A percentile compares a stretch with the other conserved stretches of the same genome.
Evolutionary conservation across 352 stramenopile species (phyloP).

Genomic region (Saprolegnia parasitica): DNA sequence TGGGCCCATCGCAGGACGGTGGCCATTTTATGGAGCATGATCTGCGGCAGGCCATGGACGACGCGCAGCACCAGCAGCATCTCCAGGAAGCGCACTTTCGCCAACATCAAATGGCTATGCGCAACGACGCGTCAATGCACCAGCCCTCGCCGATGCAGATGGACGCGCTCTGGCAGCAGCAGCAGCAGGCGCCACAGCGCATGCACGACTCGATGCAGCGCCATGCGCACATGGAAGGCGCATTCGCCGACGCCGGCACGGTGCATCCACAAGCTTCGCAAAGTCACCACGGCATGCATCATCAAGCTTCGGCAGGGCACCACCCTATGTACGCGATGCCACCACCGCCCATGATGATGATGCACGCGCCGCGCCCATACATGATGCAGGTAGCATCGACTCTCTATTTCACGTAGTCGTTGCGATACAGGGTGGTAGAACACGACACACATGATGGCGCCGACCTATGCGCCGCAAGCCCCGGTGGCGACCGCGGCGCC

Average conservation of each 20-base stretch:
- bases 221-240: conserved; percentile 57
- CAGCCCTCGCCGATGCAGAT: conserved; percentile 25
- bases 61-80: conserved; percentile 50
- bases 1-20: conserved; percentile 33
- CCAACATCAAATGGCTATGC: conserved; percentile 8
- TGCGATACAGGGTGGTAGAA: neutral
- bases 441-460: conserved; percentile 23
- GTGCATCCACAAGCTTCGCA: conserved; percentile 12
- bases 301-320: conserved; percentile 2
- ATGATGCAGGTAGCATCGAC: conserved; percentile 2
- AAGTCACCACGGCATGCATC: neutral
- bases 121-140: conserved; percentile 9
- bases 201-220: conserved; percentile 37
- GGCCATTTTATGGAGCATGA: conserved; percentile 38
- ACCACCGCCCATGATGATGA: conserved; percentile 15
- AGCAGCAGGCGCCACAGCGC: conserved; percentile 34
- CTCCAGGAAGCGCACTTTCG: conserved; percentile 22
- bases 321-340: conserved; percentile 10
- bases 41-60: conserved; percentile 35
- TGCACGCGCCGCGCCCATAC: conserved; percentile 4
- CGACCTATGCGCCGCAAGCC: conserved; percentile 29
- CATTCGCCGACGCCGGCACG: conserved; percentile 55
- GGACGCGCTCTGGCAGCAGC: conserved; percentile 39
- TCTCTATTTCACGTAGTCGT: neutral
- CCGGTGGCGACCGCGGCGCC: conserved; percentile 29